Evolutionary conservation across 495 filamentous ascomycete species (phyloP).

Genomic region (Aspergillus kassunensis): DNA sequence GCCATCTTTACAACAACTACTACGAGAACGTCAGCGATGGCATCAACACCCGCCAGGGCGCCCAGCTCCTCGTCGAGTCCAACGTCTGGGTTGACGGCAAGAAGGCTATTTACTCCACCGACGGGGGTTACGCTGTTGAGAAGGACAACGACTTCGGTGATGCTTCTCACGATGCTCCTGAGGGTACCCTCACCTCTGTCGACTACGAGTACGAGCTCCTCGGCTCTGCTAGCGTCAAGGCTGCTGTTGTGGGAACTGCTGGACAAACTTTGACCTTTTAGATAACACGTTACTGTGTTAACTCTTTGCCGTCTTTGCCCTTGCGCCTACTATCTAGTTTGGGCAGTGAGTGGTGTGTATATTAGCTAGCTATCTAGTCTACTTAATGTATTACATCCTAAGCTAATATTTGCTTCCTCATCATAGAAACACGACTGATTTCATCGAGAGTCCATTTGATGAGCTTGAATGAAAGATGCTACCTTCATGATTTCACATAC

Average conservation of each 20-base stretch:
- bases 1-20: conserved; percentile 50
- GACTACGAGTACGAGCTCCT: conserved; percentile 51
- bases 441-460: too few species aligned
- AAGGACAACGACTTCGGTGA: conserved; percentile 54
- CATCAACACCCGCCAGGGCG: conserved; percentile 63
- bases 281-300: not conserved
- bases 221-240: conserved; percentile 38
- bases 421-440: too few species aligned
- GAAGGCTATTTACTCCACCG: conserved; percentile 48
- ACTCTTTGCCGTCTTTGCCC: not conserved
- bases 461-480: too few species aligned
- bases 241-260: conserved; percentile 44
- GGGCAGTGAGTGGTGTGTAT: too few species aligned
- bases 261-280: conserved; percentile 55
- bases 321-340: not conserved
- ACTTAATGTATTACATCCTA: too few species aligned
- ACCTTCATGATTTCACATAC: too few species aligned
- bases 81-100: conserved; percentile 41
- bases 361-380: not conserved
- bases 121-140: conserved; percentile 50
- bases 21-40: conserved; percentile 47
- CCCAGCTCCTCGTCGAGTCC: conserved; percentile 60
- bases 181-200: conserved; percentile 45
- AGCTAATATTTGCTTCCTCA: too few species aligned
- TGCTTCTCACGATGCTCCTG: conserved; percentile 40